These are phyloP conservation scores for Sideroxylon spinosum DNA, from an alignment of 179 eudicot genomes.

Conservation along the genomic window DNA sequence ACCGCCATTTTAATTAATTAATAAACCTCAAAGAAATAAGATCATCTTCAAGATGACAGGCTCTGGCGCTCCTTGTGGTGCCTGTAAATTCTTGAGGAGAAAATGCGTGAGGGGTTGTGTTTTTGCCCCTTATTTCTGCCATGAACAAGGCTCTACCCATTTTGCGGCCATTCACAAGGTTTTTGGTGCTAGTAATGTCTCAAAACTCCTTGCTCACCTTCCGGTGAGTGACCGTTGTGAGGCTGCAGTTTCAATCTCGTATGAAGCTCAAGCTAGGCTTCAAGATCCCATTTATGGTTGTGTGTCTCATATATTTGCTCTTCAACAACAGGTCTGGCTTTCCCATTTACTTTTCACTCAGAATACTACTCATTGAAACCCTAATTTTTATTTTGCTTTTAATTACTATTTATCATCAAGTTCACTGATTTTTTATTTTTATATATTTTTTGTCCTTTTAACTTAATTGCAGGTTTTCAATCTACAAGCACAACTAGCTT, in stretches of 20 bases:
- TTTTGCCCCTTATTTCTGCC: conserved; percentile 87
- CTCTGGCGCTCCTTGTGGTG: conserved; percentile 81
- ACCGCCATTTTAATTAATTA: no score
- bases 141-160: conserved; percentile 84
- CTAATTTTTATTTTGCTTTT: conserved; percentile 12
- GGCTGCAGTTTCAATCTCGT: conserved; percentile 79
- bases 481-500: conserved; percentile 76
- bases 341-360: neutral
- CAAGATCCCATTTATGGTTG: conserved; percentile 95
- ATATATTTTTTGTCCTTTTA: neutral
- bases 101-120: conserved; percentile 84
- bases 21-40: no score
- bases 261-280: conserved; percentile 90
- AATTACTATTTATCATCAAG: neutral
- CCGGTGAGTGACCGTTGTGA: conserved; percentile 68
- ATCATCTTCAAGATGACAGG: no score
- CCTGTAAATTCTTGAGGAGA: conserved; percentile 85
- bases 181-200: conserved; percentile 83
- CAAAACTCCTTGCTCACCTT: conserved; percentile 70
- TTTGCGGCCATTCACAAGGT: conserved; percentile 85
- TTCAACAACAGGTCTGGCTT: conserved; percentile 74
- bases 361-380: neutral
- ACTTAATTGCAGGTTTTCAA: conserved; percentile 56
- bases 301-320: conserved; percentile 80
- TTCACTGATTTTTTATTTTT: neutral